Evolutionary conservation across 257 asterid genomes (phyloP), one percentile per base, ranked within the genome.

Genomic region (Nicotiana attenuata): DNA sequence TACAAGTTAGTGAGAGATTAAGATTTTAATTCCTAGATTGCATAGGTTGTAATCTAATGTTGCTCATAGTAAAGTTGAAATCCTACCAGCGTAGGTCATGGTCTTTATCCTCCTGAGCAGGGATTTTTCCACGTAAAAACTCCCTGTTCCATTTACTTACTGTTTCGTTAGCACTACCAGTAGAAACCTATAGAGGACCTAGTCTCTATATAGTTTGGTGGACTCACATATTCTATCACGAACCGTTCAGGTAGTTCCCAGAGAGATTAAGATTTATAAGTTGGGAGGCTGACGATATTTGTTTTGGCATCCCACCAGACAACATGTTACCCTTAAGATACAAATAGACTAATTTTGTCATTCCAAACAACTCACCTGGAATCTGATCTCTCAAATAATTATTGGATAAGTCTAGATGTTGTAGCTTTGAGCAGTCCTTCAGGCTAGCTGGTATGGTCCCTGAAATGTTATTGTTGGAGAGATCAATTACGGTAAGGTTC

Each of bases 301-400:
- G 38, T 10, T 81, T 71, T 35, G 88, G 88, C 50, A 87, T 81
- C 38, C 22, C 80, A 68, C 86, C 86, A 5, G 41, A 77, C 28
- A 85, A 79, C 82, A 68, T 83, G 78, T 85, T 87, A 19, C 85
- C 28, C 1, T 50, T 6, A 4, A 87, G 84, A 26, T 7, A 16
- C 2, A 85, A 81, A 60, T 0, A 0, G 17, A 0, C 47, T 33
- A 83, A 83, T 45, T 59, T 59, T 69, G 76, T 33, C 90, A 82
- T 80, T 41, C 2, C 35, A 56, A 84, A 80, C 41, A 86, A 68
- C 88, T 83, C 82, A 80, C 81, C 88, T 4, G 86, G 89, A 83
- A 86, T 88, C 3, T 82, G 28, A 0, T n/a, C 19, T 3, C 10
- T 67, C 10, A 68, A 68, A 2, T 16, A 35, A 35, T 68, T 68